Evolutionary conservation across 805 yeast genomes (phyloP).

Genomic region (Zygosaccharomyces kombuchaensis): DNA sequence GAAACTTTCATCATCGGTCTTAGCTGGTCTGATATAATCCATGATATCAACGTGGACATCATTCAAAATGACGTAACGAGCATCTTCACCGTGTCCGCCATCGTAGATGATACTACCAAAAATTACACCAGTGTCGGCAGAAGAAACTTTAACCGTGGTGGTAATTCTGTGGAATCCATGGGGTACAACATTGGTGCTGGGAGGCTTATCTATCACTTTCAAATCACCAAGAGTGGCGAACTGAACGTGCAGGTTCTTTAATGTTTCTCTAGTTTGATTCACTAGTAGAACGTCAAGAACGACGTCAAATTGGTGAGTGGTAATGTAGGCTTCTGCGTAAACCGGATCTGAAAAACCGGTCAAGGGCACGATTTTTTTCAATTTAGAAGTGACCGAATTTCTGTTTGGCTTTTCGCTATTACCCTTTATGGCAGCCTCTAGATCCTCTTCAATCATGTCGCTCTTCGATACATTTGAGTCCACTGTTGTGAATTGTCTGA

Average conservation of each 20-base stretch:
- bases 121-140: slow-evolving; percentile 97
- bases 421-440: slow-evolving; percentile 47
- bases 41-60: slow-evolving; percentile 95
- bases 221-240: slow-evolving; percentile 95
- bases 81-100: slow-evolving; percentile 89
- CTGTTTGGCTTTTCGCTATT: slow-evolving; percentile 42
- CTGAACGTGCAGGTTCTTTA: slow-evolving; percentile 87
- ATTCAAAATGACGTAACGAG: slow-evolving; percentile 83
- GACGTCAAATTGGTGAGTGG: slow-evolving; percentile 95
- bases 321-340: slow-evolving; percentile 94
- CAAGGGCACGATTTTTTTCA: slow-evolving; percentile 83
- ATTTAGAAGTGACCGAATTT: slow-evolving; percentile 67
- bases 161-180: slow-evolving; percentile 91
- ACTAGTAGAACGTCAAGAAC: slow-evolving; percentile 89
- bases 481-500: slow-evolving; percentile 67
- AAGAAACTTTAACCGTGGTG: slow-evolving; percentile 86
- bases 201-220: slow-evolving; percentile 88
- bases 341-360: slow-evolving; percentile 99
- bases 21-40: slow-evolving; percentile 97
- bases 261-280: slow-evolving; percentile 87
- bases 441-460: slow-evolving; percentile 55
- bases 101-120: slow-evolving; percentile 96
- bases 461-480: slow-evolving; percentile 36
- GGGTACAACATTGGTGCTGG: slow-evolving; percentile 90
- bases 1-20: slow-evolving; percentile 82